Percentiles rank a stretch among this genome's conserved stretches.
Conservation (phyloP, 495 filamentous ascomycete genomes). For the Penicillium waksmanii region DNA sequence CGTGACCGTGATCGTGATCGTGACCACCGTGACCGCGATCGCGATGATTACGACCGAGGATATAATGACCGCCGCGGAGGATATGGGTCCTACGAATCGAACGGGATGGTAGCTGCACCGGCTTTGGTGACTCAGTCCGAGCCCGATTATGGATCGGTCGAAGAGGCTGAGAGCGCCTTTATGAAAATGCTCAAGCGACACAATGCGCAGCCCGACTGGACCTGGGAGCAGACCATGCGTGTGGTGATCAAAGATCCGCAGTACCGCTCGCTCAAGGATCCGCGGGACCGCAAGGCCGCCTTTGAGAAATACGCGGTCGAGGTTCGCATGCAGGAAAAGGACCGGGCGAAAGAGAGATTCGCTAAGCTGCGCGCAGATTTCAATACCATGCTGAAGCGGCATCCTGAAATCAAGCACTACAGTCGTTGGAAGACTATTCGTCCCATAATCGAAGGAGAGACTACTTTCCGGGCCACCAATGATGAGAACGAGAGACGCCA, state of each 20-base stretch:
- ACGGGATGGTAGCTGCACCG: conserved; percentile 62
- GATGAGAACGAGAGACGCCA: conserved; percentile 88
- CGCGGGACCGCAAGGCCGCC: conserved; percentile 85
- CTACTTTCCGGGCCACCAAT: conserved; percentile 88
- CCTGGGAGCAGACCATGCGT: conserved; percentile 89
- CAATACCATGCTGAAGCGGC: conserved; percentile 91
- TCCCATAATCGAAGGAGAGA: conserved; percentile 93
- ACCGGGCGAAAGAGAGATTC: conserved; percentile 91
- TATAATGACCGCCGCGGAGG: conserved; percentile 70
- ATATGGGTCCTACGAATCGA: conserved; percentile 57
- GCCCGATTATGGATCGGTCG: conserved; percentile 80
- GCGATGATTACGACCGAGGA: conserved; percentile 23
- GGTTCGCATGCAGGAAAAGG: conserved; percentile 89
- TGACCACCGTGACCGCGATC: conserved; percentile 50
- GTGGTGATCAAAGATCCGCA: conserved; percentile 91
- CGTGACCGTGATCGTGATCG: conserved; percentile 46
- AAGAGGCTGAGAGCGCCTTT: conserved; percentile 95
- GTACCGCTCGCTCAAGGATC: conserved; percentile 91
- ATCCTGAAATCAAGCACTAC: conserved; percentile 97
- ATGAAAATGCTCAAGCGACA: conserved; percentile 85
- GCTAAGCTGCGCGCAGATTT: conserved; percentile 94
- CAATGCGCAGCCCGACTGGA: conserved; percentile 86
- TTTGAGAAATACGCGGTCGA: conserved; percentile 96
- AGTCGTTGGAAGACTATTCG: conserved; percentile 97
- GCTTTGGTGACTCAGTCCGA: conserved; percentile 69